Evolutionary conservation across 495 filamentous ascomycete species (phyloP), one percentile per base, ranked within the genome.

Genomic region (Penicillium paradoxum): DNA sequence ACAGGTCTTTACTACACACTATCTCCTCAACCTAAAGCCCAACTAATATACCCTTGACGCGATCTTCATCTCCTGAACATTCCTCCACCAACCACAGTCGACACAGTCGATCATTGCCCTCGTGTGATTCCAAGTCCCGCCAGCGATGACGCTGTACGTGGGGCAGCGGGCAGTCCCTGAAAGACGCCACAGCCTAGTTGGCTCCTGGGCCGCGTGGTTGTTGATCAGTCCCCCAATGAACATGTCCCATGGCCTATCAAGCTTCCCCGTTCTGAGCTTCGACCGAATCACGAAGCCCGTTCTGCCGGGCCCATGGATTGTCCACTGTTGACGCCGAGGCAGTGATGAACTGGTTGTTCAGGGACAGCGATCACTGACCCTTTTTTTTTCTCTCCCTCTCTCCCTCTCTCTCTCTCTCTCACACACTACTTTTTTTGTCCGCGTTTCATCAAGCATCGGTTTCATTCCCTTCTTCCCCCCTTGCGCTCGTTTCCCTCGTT

Each of bases 111-210:
- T 65, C 62, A 48, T 59, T 58, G 46, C 51, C 57, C 42, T 34
- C 37, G 33, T 25, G 24, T 54, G 34, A n/a, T 22, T 34, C 37
- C 15, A 34, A 46, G 56, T 55, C 51, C 62, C 56, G 59, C 56
- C 59, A 38, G 29, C 59, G 59, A 65, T 65, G 63, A 65, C 63
- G 63, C 59, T 44, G 15, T 30, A 39, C 55, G 62, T 64, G 62
- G 62, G 59, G 56, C 62, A 24, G 32, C 53, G 45, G 54, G 53
- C 51, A 47, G 40, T 33, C 53, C 44, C 43, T 54, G 57, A 45
- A 50, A 48, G 45, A 47, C 40, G 48, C 47, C 49, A 51, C 33
- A 43, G 51, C 48, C 44, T 65, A 60, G 59, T 65, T 65, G 63
- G 59, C 36, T 56, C 33, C 21, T 65, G 52, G 55, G 51, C 63